Base-by-base conservation (phyloP, 2,329 filamentous ascomycete genomes). In the Penicillium frequentans region DNA sequence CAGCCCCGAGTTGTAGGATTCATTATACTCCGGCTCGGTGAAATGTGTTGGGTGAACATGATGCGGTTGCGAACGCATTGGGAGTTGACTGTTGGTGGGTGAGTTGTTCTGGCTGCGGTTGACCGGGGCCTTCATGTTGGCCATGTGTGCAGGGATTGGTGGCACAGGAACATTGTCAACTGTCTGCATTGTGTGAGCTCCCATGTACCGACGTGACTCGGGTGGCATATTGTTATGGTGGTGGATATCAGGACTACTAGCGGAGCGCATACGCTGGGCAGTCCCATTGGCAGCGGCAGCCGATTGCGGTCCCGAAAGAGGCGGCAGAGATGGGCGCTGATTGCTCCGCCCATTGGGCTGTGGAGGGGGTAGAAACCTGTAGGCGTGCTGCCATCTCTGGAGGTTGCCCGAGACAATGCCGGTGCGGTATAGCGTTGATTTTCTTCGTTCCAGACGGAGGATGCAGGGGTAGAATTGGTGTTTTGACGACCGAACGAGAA, bases 221-320 rank as follows among this genome's bases (percentile, higher is more conserved):
- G 82, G 80, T 16, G 63, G 55, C n/a, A 46, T 43, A 44, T 59
- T 62, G 49, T 82, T 82, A 61, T 84, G 82, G 52, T 87, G 84
- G 52, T 96, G 91, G 66, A 96, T 96, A 72, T 98, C 93, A 8
- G 95, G 93, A 61, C 93, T 97, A 77, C 93, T 98, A 69, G 96
- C 96, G 37, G 93, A 96, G 62, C 95, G 86, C 77, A 90, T 88
- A 64, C 92, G 84, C 71, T 91, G 87, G 61, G 87, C 73, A 62
- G 71, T 73, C 56, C 75, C 72, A 78, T 70, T 79, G 66, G 82
- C 79, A 65, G 86, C 75, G 66, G 82, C 79, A 65, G 86, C 75
- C 62, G 81, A 75, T 58, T 79, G 76, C 26, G 69, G 60, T 43
- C 70, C 78, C 64, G 86, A 81, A 82, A 91, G 88, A 19, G 85